Evolutionary conservation across 108 stramenopile genomes (phyloP), one percentile per base, ranked within the genome.

Genomic region (Bacterosira constricta): DNA sequence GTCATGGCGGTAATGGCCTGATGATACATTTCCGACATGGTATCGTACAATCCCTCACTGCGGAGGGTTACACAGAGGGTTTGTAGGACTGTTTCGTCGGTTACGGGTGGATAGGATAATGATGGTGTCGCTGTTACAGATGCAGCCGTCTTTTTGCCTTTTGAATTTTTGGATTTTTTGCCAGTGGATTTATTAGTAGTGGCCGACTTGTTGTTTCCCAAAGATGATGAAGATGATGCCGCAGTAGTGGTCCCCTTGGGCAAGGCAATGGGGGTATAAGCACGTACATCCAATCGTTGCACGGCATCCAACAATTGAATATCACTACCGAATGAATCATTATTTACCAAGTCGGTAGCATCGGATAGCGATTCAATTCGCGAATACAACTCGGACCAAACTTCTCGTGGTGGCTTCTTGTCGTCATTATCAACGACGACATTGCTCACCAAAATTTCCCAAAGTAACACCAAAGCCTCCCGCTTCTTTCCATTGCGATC

Each of bases 401-500:
- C 53, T 9, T 71, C 61, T 7, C 42, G 27, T 51, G 9, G 30
- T 23, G 23, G 20, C 38, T 17, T 56, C 8, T 6, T 58, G 4
- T 2, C 21, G 3, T 8, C 44, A n/a, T n/a, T n/a, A n/a, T n/a
- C n/a, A n/a, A n/a, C 84, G 21, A 39, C 50, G 29, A 72, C 67
- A 18, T 27, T 45, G 23, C 35, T 58, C 27, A 69, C 78, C 34
- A 93, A 26, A 26, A 89, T 39, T 13, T 68, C 69, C 50, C 84
- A 70, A 1, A 90, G 45, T 9, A 76, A 56, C 9, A 64, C 18
- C 36, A 88, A 50, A n/a, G 86, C 85, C 54, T 80, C 75, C 42
- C 83, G 69, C 31, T 41, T 53, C 60, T 86, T 85, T 6, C 87
- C 86, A 27, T 75, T 79, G 32, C 87, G 71, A 37, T 72, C 73